Evolutionary conservation across 2,329 filamentous ascomycete species (phyloP).

Genomic region (Ophiostoma perfectum): DNA sequence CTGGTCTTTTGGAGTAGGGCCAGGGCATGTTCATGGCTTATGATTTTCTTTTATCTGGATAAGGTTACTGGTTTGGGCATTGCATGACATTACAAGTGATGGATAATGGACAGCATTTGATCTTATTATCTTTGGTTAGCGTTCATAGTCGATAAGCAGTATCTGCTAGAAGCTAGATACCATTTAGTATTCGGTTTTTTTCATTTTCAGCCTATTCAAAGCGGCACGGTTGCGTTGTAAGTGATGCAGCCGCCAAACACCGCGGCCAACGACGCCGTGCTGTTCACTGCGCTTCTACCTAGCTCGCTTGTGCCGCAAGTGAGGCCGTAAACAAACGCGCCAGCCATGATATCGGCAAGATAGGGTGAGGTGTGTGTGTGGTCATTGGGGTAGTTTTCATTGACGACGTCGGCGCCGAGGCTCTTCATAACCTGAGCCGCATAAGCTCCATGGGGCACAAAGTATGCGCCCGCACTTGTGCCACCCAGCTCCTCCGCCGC

Average conservation of each 20-base stretch:
- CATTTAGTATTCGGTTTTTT: background rate
- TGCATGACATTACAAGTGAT: too few relatives aligned
- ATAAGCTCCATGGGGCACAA: conserved; percentile 52
- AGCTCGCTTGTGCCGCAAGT: conserved; percentile 24
- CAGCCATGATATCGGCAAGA: conserved; percentile 51
- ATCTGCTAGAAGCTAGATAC: background rate
- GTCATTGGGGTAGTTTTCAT: conserved; percentile 52
- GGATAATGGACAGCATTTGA: too few relatives aligned
- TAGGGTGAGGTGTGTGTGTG: conserved; percentile 57
- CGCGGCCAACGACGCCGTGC: conserved; percentile 21
- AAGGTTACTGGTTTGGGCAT: too few relatives aligned
- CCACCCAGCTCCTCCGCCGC: conserved; percentile 37
- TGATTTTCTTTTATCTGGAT: too few relatives aligned
- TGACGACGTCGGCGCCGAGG: conserved; percentile 45
- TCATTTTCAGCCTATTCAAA: background rate
- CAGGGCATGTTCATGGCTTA: background rate
- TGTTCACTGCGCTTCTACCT: conserved; percentile 21
- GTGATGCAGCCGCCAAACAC: conserved; percentile 22
- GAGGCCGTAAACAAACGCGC: conserved; percentile 43
- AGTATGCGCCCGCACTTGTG: conserved; percentile 41
- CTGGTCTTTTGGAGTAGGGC: conserved; percentile 68
- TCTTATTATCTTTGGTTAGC: too few relatives aligned
- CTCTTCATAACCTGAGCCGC: conserved; percentile 45
- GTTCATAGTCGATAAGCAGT: too few relatives aligned
- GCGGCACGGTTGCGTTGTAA: conserved; percentile 21